phyloP scores from a whole-genome alignment of 257 asterid genomes.

The Petrea volubilis region DNA sequence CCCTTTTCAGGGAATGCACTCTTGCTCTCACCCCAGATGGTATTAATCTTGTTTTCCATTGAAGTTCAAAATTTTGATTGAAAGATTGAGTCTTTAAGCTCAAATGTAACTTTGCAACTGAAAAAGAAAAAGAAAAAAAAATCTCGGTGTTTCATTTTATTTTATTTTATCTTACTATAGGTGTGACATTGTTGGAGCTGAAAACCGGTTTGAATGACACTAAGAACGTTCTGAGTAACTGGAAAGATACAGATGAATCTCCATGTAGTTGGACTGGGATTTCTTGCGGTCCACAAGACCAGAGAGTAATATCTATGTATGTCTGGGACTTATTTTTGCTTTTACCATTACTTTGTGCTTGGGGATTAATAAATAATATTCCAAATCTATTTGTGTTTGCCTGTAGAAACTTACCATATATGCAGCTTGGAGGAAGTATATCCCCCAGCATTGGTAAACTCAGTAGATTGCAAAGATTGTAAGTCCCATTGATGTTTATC shows the following conservation, averaged over 20 bases:
- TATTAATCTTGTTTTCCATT: slow-evolving; percentile 26
- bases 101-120: background rate
- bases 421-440: slow-evolving; percentile 86
- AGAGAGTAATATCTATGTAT: slow-evolving; percentile 81
- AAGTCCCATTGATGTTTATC: slow-evolving; percentile 32
- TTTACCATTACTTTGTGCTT: background rate
- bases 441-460: slow-evolving; percentile 85
- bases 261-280: slow-evolving; percentile 95
- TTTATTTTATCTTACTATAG: slow-evolving; percentile 29
- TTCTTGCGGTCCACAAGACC: slow-evolving; percentile 73
- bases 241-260: slow-evolving; percentile 71
- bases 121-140: too few relatives aligned
- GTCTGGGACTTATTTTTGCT: slow-evolving; percentile 19
- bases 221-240: slow-evolving; percentile 64
- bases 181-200: slow-evolving; percentile 82
- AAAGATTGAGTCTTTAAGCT: slow-evolving; percentile 24
- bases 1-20: slow-evolving; percentile 53
- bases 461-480: slow-evolving; percentile 76
- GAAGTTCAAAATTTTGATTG: background rate
- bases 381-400: slow-evolving; percentile 9
- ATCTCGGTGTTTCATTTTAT: background rate
- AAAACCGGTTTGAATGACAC: slow-evolving; percentile 76
- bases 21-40: slow-evolving; percentile 86
- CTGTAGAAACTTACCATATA: slow-evolving; percentile 77
- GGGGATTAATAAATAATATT: background rate